Base-by-base conservation (phyloP, 805 yeast genomes). In the Nakazawaea populi region DNA sequence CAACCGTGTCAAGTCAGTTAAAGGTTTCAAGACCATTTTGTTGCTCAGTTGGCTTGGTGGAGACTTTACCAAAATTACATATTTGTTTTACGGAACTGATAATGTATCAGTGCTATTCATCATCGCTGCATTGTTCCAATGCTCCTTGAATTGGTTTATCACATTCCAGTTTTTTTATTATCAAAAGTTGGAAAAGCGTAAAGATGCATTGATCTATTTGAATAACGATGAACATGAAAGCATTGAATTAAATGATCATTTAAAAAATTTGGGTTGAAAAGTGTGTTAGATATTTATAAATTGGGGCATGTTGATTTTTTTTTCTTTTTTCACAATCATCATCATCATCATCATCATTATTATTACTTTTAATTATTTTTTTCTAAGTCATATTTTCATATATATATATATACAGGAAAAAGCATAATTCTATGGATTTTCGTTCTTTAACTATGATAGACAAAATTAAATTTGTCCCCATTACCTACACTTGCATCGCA, bases 11-110 rank as follows among this genome's bases (percentile, higher is more conserved):
- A 80, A 81, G 58, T 79, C 89, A 0, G 81, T 87, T 6, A 85
- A 85, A 56, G 92, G 94, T 53, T 90, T 90, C 69, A 85, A 89
- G 59, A 72, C 83, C 47, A 79, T 92, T 30, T 69, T 90, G 35
- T 64, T 90, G 37, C 67, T 89, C 18, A 84, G 91, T 60, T 90
- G 97, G 97, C 71, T 90, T 4, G 84, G 92, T 53, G 97, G 97
- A 52, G 97, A 90, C 67, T 71, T 85, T 40, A 77, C 89, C 38
- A 91, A 91, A 63, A 78, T 89, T 28, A 72, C 83, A 48, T 88
- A 87, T 60, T 70, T 88, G 48, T 58, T 87, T n/a, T 87, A 75
- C 64, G 96, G 96, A 12, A 86, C 94, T 1, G 77, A 76, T 49
- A 76, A 87, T 56, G 78, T 87, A 31, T 83, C 90, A 2, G 57